Evolutionary conservation across 371 early-diverging fungal species (phyloP).

Genomic region (Mucor velutinosus): DNA sequence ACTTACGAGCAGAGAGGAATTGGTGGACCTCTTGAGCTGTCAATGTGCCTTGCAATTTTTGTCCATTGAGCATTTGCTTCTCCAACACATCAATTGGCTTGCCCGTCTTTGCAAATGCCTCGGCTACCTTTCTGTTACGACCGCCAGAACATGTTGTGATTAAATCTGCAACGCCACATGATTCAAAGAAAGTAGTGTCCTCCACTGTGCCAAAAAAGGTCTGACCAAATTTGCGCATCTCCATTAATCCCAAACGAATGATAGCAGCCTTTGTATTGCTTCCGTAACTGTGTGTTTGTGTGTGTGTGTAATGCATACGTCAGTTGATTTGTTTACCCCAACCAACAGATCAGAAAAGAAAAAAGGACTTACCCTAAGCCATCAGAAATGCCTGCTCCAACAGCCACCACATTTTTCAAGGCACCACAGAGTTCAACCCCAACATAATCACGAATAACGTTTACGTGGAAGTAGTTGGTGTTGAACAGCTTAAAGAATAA

Average conservation of each 20-base stretch:
- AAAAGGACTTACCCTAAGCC: slow-evolving; percentile 53
- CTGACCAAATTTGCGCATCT: slow-evolving; percentile 94
- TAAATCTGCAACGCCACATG: slow-evolving; percentile 94
- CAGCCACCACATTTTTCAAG: slow-evolving; percentile 97
- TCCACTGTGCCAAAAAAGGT: slow-evolving; percentile 78
- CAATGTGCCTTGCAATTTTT: slow-evolving; percentile 97
- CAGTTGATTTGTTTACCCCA: slow-evolving; percentile 3
- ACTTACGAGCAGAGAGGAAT: slow-evolving; percentile 68
- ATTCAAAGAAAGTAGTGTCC: slow-evolving; percentile 94
- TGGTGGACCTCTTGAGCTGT: slow-evolving; percentile 90
- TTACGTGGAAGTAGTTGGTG: slow-evolving; percentile 86
- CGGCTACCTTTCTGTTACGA: slow-evolving; percentile 93
- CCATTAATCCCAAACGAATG: slow-evolving; percentile 95
- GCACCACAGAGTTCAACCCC: slow-evolving; percentile 98
- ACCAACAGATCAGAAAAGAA: slow-evolving; percentile 4
- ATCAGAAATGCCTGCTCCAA: slow-evolving; percentile 97
- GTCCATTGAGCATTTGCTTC: slow-evolving; percentile 90
- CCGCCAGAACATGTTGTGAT: slow-evolving; percentile 98
- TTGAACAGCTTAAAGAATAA: slow-evolving; percentile 85
- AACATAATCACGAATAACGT: slow-evolving; percentile 84
- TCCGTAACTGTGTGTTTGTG: slow-evolving; percentile 56
- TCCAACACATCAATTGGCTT: slow-evolving; percentile 92
- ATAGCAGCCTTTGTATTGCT: slow-evolving; percentile 98
- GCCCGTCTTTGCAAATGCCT: slow-evolving; percentile 87
- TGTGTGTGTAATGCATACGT: not conserved